Conservation (phyloP, 2,329 filamentous ascomycete species). For the Biscogniauxia marginata region DNA sequence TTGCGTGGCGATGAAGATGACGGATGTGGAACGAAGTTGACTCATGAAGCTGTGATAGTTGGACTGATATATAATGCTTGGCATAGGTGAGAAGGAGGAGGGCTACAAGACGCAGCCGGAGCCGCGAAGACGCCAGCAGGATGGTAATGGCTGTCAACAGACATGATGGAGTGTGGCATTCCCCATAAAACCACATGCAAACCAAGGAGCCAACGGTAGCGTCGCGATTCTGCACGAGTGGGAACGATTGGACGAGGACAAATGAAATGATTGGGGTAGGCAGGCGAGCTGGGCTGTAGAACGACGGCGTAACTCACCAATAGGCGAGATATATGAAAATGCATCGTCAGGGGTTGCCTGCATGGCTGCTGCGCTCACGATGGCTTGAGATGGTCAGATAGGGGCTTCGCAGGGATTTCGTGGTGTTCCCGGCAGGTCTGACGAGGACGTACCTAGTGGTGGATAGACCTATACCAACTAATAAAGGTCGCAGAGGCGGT, state of each 20-base stretch:
- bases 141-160: constrained; percentile 26
- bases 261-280: constrained; percentile 17
- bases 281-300: constrained; percentile 8
- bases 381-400: constrained; percentile 19
- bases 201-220: constrained; percentile 44
- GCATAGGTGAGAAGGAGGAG: constrained; percentile 7
- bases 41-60: background rate
- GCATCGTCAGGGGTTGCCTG: constrained; percentile 45
- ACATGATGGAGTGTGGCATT: constrained; percentile 23
- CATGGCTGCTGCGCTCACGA: constrained; percentile 42
- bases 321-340: constrained; percentile 51
- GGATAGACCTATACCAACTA: background rate
- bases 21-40: background rate
- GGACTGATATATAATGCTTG: constrained; percentile 5
- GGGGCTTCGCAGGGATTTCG: background rate
- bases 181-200: constrained; percentile 33
- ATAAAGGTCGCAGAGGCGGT: background rate
- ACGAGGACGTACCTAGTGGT: background rate
- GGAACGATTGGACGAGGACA: constrained; percentile 46
- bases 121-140: constrained; percentile 21
- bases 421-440: background rate
- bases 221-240: constrained; percentile 45
- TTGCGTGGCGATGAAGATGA: constrained; percentile 5
- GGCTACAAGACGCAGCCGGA: constrained; percentile 1
- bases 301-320: constrained; percentile 46